phyloP scores from a whole-genome alignment of 495 filamentous ascomycete genomes.

The Penicillium fimorum region DNA sequence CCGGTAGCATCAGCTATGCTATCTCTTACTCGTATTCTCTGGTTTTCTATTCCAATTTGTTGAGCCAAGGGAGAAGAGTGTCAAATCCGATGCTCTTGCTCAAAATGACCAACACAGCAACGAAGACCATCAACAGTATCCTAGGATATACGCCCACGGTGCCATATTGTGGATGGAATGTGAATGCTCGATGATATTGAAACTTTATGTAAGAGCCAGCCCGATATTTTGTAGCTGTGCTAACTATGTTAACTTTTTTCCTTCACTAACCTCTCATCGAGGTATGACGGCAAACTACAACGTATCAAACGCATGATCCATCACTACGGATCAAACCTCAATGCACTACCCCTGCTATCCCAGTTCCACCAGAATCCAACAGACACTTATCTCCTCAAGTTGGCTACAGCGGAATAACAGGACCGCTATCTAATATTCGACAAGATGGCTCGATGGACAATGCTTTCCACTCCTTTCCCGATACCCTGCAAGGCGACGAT shows the following conservation, averaged over 20 bases:
- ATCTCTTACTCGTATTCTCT: background rate
- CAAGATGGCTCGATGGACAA: constrained; percentile 48
- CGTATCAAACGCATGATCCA: constrained; percentile 55
- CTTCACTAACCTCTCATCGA: background rate
- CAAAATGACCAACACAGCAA: background rate
- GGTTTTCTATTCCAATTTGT: background rate
- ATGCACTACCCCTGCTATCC: constrained; percentile 48
- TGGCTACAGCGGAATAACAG: constrained; percentile 19
- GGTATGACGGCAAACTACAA: constrained; percentile 36
- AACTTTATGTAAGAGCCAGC: background rate
- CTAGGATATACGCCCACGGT: background rate
- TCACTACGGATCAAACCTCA: constrained; percentile 55
- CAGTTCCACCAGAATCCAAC: constrained; percentile 41
- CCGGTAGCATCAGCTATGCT: background rate
- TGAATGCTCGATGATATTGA: background rate
- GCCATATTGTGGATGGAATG: background rate
- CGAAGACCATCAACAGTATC: background rate
- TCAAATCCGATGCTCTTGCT: constrained; percentile 23
- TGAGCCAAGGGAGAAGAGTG: background rate
- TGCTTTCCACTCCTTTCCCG: constrained; percentile 52
- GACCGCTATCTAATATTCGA: constrained; percentile 51
- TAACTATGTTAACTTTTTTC: background rate
- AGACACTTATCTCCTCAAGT: constrained; percentile 4
- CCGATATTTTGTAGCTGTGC: background rate
- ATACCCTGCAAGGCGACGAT: constrained; percentile 50